Conservation (phyloP, 2,329 filamentous ascomycete species). For the Teratosphaeria epicoccoides region DNA sequence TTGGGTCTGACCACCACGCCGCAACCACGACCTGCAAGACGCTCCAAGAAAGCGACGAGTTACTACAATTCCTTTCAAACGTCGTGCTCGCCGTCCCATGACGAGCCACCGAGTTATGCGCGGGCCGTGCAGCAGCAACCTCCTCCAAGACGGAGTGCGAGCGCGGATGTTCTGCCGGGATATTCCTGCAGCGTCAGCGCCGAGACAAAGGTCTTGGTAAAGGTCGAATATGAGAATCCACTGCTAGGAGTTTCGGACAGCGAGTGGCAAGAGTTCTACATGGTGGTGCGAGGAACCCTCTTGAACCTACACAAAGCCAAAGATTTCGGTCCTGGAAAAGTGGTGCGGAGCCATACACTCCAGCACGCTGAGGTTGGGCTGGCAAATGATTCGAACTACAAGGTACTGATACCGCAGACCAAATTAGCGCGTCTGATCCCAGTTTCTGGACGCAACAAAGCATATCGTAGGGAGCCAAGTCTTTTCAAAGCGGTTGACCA, state of each 20-base stretch:
- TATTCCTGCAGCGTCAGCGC: conserved; percentile 25
- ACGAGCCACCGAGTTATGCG: conserved; percentile 25
- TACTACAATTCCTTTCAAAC: conserved; percentile 28
- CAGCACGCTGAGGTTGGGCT: conserved; percentile 67
- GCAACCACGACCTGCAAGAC: conserved; percentile 5
- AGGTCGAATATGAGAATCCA: conserved; percentile 25
- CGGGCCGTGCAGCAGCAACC: conserved; percentile 11
- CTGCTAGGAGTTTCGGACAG: conserved; percentile 18
- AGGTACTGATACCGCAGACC: conserved; percentile 32
- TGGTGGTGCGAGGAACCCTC: conserved; percentile 56
- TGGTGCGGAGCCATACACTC: conserved; percentile 59
- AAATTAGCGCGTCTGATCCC: conserved; percentile 38
- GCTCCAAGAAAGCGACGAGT: conserved; percentile 19
- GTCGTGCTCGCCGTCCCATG: conserved; percentile 18
- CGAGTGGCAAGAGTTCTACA: conserved; percentile 40
- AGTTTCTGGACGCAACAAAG: conserved; percentile 26
- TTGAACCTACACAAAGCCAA: conserved; percentile 56
- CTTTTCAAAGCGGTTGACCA: conserved; percentile 36
- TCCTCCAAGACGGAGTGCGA: conserved; percentile 7
- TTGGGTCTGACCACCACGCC: neutral
- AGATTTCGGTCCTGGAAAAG: conserved; percentile 42
- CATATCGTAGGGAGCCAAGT: conserved; percentile 36
- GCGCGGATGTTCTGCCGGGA: conserved; percentile 20
- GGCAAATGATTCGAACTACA: conserved; percentile 61
- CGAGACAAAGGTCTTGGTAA: conserved; percentile 23